These are phyloP conservation scores for Lagerstroemia fauriei DNA, from an alignment of 441 rosid species.

Conservation along the genomic window DNA sequence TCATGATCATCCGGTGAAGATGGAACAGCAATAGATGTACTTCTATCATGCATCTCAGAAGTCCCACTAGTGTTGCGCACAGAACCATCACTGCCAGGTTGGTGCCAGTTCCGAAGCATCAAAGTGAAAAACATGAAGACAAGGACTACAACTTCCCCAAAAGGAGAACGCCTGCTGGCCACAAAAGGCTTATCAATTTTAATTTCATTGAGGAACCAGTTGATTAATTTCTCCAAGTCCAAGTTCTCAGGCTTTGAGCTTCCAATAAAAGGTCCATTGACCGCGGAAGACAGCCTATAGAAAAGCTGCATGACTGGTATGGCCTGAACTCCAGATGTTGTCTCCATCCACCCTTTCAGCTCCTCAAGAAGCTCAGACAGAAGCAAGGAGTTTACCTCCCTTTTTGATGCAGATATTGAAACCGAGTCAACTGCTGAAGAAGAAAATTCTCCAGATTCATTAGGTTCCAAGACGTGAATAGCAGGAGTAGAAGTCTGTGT, in stretches of 20 bases:
- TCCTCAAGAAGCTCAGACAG: constrained; percentile 92
- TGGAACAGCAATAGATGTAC: constrained; percentile 51
- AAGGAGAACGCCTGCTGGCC: constrained; percentile 69
- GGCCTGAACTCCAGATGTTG: constrained; percentile 84
- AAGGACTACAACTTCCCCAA: constrained; percentile 92
- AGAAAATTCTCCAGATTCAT: constrained; percentile 84
- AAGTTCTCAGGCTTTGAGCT: constrained; percentile 80
- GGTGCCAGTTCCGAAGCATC: constrained; percentile 99
- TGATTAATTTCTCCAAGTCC: constrained; percentile 82
- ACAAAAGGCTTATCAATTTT: constrained; percentile 73
- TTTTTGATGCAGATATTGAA: constrained; percentile 94
- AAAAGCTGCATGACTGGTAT: constrained; percentile 97
- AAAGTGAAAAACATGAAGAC: constrained; percentile 98
- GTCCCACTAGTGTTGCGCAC: constrained; percentile 54
- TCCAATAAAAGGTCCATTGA: constrained; percentile 95
- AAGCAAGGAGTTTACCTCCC: constrained; percentile 92
- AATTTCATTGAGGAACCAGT: constrained; percentile 92
- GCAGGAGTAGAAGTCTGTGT: constrained; percentile 76
- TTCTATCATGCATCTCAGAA: constrained; percentile 67
- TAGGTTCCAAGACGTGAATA: constrained; percentile 90
- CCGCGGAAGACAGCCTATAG: constrained; percentile 95
- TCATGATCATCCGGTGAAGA: constrained; percentile 75
- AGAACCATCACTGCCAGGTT: constrained; percentile 83
- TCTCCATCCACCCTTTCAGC: constrained; percentile 95
- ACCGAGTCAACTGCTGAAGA: constrained; percentile 72